These are phyloP conservation scores for Jatropha curcas DNA, from an alignment of 345 rosid species.

Conservation along the genomic window DNA sequence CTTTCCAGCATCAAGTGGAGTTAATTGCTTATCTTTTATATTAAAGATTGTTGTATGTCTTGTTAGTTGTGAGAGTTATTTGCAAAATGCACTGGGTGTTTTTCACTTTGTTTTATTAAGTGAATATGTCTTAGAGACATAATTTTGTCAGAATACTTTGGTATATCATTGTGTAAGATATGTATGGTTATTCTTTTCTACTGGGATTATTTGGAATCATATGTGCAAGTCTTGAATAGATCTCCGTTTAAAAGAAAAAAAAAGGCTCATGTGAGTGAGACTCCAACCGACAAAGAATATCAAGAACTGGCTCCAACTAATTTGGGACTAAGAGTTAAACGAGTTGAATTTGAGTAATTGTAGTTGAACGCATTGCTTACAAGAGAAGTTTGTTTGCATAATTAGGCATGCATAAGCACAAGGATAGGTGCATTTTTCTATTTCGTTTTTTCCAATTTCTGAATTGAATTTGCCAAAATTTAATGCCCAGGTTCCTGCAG, in stretches of 20 bases:
- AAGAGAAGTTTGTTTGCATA: not conserved
- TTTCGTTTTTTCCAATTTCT: not conserved
- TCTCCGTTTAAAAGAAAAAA: not conserved
- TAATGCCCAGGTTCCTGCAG: conserved; percentile 34
- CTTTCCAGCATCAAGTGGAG: not conserved
- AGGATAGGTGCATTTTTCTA: not conserved
- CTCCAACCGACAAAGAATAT: not conserved
- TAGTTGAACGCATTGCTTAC: not conserved
- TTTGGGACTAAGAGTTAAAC: not conserved
- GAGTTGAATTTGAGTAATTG: not conserved
- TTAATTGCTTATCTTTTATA: not conserved
- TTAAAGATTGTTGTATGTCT: not conserved
- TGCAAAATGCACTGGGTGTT: not conserved
- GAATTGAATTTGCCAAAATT: conserved; percentile 13
- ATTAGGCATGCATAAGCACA: not conserved
- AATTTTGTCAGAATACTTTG: not conserved
- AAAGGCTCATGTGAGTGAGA: not conserved
- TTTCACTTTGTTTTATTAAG: not conserved
- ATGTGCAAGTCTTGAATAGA: not conserved
- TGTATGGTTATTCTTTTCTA: not conserved
- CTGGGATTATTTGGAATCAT: not conserved
- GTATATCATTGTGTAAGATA: not conserved
- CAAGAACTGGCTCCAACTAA: not conserved
- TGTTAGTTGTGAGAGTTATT: not conserved
- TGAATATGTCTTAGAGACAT: not conserved